These are phyloP conservation scores for Paramarasmius palmivorus DNA, from an alignment of 1,284 basidiomycete genomes.

Conservation along the genomic window DNA sequence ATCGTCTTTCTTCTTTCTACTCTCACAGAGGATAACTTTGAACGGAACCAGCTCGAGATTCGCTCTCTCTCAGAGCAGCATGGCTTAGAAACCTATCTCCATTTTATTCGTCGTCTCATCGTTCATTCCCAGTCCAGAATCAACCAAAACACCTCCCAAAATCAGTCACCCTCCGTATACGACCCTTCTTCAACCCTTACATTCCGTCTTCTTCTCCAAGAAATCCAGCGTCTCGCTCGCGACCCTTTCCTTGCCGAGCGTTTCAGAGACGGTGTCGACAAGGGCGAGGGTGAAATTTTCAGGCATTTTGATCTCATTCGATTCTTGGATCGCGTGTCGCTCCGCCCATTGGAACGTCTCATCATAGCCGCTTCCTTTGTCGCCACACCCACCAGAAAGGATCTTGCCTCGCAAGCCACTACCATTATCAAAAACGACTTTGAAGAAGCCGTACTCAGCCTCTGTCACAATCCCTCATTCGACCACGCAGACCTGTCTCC, in stretches of 20 bases:
- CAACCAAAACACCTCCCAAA: slow-evolving; percentile 46
- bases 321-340: slow-evolving; percentile 75
- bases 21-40: slow-evolving; percentile 92
- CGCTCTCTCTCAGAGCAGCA: slow-evolving; percentile 91
- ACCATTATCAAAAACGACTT: slow-evolving; percentile 73
- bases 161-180: slow-evolving; percentile 45
- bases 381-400: slow-evolving; percentile 66
- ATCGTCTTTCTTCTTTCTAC: slow-evolving; percentile 94
- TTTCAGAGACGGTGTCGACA: slow-evolving; percentile 84
- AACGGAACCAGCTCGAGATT: slow-evolving; percentile 89
- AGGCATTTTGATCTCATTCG: slow-evolving; percentile 77
- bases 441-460: slow-evolving; percentile 69
- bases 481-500: slow-evolving; percentile 79
- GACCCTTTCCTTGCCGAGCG: slow-evolving; percentile 86
- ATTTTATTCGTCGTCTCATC: slow-evolving; percentile 93
- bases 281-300: slow-evolving; percentile 78
- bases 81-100: slow-evolving; percentile 92
- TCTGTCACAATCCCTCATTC: slow-evolving; percentile 76
- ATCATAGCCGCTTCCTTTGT: slow-evolving; percentile 76
- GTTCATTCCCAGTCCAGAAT: slow-evolving; percentile 78
- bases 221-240: slow-evolving; percentile 81
- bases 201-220: slow-evolving; percentile 83
- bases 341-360: slow-evolving; percentile 78
- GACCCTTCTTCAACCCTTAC: slow-evolving; percentile 74
- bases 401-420: slow-evolving; percentile 68